phyloP scores from a whole-genome alignment of 2,329 filamentous ascomycete species.

The Penicillium glabrum region DNA sequence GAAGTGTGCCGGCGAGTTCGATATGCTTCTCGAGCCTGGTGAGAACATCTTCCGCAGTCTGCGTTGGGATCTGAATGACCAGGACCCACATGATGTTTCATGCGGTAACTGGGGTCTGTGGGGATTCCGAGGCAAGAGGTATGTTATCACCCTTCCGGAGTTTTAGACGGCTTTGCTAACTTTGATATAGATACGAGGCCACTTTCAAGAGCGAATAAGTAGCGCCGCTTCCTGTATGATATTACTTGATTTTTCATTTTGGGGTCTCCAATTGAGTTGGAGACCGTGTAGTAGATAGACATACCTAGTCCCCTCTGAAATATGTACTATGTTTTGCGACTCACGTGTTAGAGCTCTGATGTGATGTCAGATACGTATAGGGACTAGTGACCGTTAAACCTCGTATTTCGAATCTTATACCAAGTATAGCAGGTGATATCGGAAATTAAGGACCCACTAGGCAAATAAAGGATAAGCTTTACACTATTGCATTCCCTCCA shows the following conservation, averaged over 20 bases:
- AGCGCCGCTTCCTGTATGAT: constrained; percentile 10
- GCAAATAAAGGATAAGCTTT: not conserved
- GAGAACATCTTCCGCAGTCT: constrained; percentile 93
- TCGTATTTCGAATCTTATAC: not conserved
- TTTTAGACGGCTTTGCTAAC: constrained; percentile 7
- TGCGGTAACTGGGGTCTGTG: constrained; percentile 97
- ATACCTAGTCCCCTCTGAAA: not conserved
- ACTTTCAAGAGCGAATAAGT: constrained; percentile 28
- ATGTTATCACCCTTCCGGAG: constrained; percentile 43
- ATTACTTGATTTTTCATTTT: constrained; percentile 1
- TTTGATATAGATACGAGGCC: constrained; percentile 38
- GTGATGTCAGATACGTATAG: not conserved
- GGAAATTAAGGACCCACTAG: not conserved
- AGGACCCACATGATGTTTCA: constrained; percentile 89
- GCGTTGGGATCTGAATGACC: constrained; percentile 94
- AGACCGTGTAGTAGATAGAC: constrained; percentile 5
- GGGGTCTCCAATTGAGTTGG: not conserved
- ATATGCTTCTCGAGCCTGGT: constrained; percentile 84
- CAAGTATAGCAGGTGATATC: not conserved
- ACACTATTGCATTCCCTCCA: not conserved
- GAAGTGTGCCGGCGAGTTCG: constrained; percentile 85
- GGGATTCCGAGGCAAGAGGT: constrained; percentile 97
- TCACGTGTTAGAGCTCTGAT: not conserved
- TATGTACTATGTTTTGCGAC: not conserved
- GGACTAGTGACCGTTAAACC: not conserved